These are phyloP conservation scores for Sporothrix phasma DNA, from an alignment of 2,329 filamentous ascomycete genomes.

Conservation along the genomic window DNA sequence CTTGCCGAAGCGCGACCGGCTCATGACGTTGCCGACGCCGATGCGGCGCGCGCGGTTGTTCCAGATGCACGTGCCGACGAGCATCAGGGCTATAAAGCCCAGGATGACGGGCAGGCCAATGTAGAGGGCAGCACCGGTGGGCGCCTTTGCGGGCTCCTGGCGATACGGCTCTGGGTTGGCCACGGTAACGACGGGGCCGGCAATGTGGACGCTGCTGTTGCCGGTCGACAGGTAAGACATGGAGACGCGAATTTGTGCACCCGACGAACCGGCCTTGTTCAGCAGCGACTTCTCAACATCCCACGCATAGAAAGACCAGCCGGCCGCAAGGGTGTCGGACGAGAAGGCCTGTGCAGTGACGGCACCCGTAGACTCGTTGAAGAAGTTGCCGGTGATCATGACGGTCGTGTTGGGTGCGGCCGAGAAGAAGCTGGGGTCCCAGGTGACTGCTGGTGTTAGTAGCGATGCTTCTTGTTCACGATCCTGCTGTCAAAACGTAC, in stretches of 20 bases:
- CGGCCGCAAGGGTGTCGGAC: slow-evolving; percentile 29
- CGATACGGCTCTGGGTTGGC: slow-evolving; percentile 27
- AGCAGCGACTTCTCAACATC: slow-evolving; percentile 31
- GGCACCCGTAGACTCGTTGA: slow-evolving; percentile 29
- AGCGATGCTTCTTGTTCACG: too few relatives aligned
- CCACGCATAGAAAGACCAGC: slow-evolving; percentile 41
- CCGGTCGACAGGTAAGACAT: slow-evolving; percentile 32
- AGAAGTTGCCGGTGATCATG: slow-evolving; percentile 29
- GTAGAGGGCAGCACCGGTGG: slow-evolving; percentile 34
- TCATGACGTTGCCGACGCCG: slow-evolving; percentile 42
- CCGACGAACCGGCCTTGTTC: slow-evolving; percentile 23
- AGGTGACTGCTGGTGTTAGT: slow-evolving; percentile 37
- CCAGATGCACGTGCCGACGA: slow-evolving; percentile 48
- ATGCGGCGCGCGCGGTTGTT: slow-evolving; percentile 43
- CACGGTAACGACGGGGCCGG: slow-evolving; percentile 35
- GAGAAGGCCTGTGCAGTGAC: slow-evolving; percentile 26
- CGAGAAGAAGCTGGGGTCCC: slow-evolving; percentile 44
- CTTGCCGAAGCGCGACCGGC: slow-evolving; percentile 24
- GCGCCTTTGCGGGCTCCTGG: slow-evolving; percentile 25
- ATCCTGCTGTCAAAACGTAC: slow-evolving; percentile 27
- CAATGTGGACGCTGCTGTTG: slow-evolving; percentile 24
- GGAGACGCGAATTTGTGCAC: slow-evolving; percentile 40
- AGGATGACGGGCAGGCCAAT: slow-evolving; percentile 44
- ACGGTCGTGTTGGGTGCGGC: slow-evolving; percentile 31
- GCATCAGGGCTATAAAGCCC: slow-evolving; percentile 36